Conservation (phyloP, 2,329 filamentous ascomycete genomes). For the Drechslerella dactyloides region DNA sequence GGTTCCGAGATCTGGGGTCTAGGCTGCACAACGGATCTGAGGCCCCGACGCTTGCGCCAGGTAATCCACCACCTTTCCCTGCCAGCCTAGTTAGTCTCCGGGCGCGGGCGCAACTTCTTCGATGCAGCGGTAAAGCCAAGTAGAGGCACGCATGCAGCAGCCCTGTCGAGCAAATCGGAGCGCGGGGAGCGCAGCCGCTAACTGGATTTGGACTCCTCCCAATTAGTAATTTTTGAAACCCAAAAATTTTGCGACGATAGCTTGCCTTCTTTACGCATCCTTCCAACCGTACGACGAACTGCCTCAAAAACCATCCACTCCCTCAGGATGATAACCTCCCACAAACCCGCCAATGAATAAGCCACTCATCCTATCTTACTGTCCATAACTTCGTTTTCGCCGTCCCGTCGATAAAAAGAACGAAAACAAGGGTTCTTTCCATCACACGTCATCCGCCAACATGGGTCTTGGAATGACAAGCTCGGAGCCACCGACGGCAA, state of each 20-base stretch:
- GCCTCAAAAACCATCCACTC: conserved; percentile 21
- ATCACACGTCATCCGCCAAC: not conserved
- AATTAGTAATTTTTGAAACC: conserved; percentile 27
- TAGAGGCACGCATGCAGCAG: conserved; percentile 22
- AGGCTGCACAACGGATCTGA: too few species aligned
- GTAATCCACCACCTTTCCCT: not conserved
- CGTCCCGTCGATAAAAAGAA: not conserved
- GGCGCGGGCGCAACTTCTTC: not conserved
- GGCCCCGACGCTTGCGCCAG: too few species aligned
- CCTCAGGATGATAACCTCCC: conserved; percentile 32
- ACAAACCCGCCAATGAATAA: conserved; percentile 17
- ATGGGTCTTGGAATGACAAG: conserved; percentile 40
- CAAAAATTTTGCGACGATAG: conserved; percentile 43
- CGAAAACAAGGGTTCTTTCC: not conserved
- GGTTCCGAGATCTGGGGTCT: too few species aligned
- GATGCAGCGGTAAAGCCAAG: not conserved
- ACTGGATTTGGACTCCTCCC: too few species aligned
- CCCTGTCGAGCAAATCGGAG: conserved; percentile 33
- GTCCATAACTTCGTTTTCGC: not conserved
- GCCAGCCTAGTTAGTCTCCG: not conserved
- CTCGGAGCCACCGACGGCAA: conserved; percentile 25
- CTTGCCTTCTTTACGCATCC: conserved; percentile 18
- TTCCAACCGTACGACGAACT: conserved; percentile 10
- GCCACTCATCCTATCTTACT: not conserved
- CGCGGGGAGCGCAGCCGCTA: conserved; percentile 14